Conservation (phyloP, 495 filamentous ascomycete genomes). For the Neurospora intermedia region DNA sequence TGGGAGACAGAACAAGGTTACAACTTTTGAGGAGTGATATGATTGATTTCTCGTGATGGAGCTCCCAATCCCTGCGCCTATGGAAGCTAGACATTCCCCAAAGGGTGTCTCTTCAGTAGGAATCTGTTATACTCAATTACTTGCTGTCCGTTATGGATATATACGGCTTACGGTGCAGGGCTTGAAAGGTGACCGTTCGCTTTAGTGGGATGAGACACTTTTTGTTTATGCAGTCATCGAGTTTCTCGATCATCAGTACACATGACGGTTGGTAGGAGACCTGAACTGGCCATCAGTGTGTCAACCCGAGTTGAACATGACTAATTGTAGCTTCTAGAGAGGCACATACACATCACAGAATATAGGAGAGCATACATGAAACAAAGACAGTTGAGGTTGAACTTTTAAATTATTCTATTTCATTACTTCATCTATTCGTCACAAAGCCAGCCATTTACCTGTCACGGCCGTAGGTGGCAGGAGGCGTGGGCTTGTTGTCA, state of each 20-base stretch:
- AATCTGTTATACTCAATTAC: neutral
- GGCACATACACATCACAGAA: neutral
- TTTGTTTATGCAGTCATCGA: too few species aligned
- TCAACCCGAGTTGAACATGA: neutral
- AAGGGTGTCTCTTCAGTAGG: neutral
- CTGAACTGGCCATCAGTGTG: neutral
- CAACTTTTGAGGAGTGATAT: neutral
- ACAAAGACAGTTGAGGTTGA: neutral
- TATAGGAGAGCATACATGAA: neutral
- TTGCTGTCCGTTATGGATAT: neutral
- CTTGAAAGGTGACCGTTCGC: neutral
- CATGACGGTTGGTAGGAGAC: neutral
- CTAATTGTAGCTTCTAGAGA: neutral
- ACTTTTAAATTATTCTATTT: neutral
- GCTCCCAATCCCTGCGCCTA: neutral
- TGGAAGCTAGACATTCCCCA: neutral
- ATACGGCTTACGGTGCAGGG: neutral
- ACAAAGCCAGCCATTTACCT: neutral
- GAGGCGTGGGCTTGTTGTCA: conserved; percentile 21
- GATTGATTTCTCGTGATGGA: neutral
- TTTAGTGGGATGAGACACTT: neutral
- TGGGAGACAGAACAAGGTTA: neutral
- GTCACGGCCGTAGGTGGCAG: conserved; percentile 11
- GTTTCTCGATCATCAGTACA: neutral
- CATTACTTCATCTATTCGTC: neutral